Evolutionary conservation across 2,329 filamentous ascomycete genomes (phyloP), one percentile per base, ranked within the genome.

Genomic region (Ophiosphaerella korrae): DNA sequence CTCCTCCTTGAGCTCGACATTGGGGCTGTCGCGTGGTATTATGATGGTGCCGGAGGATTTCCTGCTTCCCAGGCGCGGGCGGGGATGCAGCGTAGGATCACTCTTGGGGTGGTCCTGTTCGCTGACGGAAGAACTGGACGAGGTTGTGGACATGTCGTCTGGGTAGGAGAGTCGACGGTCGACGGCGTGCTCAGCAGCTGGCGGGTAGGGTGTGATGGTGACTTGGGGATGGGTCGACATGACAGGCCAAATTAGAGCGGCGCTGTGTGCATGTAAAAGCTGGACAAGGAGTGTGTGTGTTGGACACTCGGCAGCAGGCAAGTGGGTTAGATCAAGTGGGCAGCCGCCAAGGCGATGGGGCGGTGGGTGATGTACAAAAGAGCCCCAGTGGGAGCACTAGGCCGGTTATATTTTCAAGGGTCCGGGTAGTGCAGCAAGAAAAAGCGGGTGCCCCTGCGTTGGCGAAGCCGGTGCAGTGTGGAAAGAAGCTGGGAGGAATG

Each of bases 41-140:
- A 92, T 89, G 58, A 94, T 88, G 41, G 90, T 91, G 50, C 89
- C 89, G 70, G 89, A 93, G 62, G 87, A 89, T 75, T 91, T 90
- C 42, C 89, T 83, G 62, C 84, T 89, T 14, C 84, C 84, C 52
- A 93, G 78, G 48, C 84, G 82, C 24, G 90, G 90, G 32, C 90
- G 84, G 55, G 79, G 72, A 39, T 77, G 75, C 61, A 79, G 67
- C 74, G 59, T 74, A 50, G 75, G 74, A 69, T 82, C 80, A 48
- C 74, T 76, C 44, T 59, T 61, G 42, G 57, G 35, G 40, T 66
- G 63, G 60, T 71, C 68, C 48, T 65, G 63, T 55, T 72, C 70
- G 56, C 65, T 71, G 60, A 77, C 74, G 37, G 78, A 80, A 24
- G 74, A 73, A 21, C 76, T 77, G 21, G 78, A 81, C 43, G 68